Evolutionary conservation across 371 early-diverging fungal genomes (phyloP), one percentile per base, ranked within the genome.

Genomic region (Lichtheimia hyalospora): DNA sequence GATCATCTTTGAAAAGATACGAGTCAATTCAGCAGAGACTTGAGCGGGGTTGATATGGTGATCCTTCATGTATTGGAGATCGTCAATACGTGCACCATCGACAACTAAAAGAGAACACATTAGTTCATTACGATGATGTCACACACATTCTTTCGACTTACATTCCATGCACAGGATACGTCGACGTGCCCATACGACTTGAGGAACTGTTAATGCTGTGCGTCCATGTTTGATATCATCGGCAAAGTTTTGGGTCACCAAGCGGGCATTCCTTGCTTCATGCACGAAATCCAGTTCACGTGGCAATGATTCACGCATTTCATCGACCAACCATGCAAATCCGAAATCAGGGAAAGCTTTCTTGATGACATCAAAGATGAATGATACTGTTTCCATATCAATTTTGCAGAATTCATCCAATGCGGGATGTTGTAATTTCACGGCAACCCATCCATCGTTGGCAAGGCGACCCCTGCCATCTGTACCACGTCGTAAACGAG

Each of bases 361-460:
- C 54, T 89, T 86, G 52, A 92, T 82, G 16, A 84, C 66, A 20
- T 71, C 61, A 14, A 92, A 81, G 46, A 93, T 71, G 3, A 80
- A 76, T 0, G 84, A 75, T 3, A 89, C 87, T 0, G 93, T 88
- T 5, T 82, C 79, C 62, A 95, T 87, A 64, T 97, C 98, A n/a
- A 95, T 82, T 20, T 82, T 75, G 51, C 89, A 83, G 64, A 89
- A 89, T 28, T 84, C 81, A 20, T 89, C 82, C 15, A 97, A 71
- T 39, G 81, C 75, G 0, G 93, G 94, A 62, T 97, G 96, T 68
- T 97, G 98, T 18, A 96, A 73, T 71, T 97, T 97, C 68, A 97
- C 91, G 1, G 97, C 98, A 2, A 96, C 96, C 69, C 70, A 67
- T 3, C 56, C 24, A n/a, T 57, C 70, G 34, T 79, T 81, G 6